A percentile compares a stretch with the other conserved stretches of the same genome.
Conservation (phyloP, 768 basidiomycete genomes). For the Clavulina sp. region DNA sequence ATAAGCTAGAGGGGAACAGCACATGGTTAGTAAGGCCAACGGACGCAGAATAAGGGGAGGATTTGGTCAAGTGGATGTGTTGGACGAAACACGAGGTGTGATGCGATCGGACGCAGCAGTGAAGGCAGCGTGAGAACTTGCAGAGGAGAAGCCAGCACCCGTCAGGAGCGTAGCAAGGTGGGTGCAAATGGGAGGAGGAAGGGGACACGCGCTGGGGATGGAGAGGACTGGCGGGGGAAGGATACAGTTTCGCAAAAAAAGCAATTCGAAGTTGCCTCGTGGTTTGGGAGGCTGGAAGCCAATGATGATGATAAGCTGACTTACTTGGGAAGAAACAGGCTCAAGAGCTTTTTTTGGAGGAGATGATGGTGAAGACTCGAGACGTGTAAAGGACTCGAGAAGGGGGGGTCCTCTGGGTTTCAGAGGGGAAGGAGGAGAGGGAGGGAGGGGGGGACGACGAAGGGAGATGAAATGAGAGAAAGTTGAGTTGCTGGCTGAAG, state of each 20-base stretch:
- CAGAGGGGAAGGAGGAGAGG: conserved; percentile 3
- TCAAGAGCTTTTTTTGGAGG: conserved; percentile 4
- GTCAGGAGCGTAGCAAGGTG: too few species aligned
- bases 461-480: neutral
- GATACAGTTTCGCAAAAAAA: neutral
- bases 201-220: conserved; percentile 11
- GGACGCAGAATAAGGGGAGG: conserved; percentile 3
- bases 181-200: neutral
- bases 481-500: neutral
- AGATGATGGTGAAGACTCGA: neutral
- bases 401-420: neutral
- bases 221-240: neutral
- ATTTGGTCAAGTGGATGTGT: neutral
- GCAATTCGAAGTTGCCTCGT: neutral
- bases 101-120: neutral
- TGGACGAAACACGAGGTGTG: neutral
- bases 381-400: conserved; percentile 6
- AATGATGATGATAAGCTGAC: conserved; percentile 1
- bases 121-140: conserved; percentile 3
- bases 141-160: neutral
- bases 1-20: neutral
- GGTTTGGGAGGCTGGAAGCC: conserved; percentile 1
- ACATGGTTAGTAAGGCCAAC: neutral
- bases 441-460: conserved; percentile 4
- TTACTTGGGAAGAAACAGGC: too few species aligned